A percentile compares a stretch with the other conserved stretches of the same genome.
Conservation (phyloP, 495 filamentous ascomycete genomes). For the Thermothielavioides terrestris region DNA sequence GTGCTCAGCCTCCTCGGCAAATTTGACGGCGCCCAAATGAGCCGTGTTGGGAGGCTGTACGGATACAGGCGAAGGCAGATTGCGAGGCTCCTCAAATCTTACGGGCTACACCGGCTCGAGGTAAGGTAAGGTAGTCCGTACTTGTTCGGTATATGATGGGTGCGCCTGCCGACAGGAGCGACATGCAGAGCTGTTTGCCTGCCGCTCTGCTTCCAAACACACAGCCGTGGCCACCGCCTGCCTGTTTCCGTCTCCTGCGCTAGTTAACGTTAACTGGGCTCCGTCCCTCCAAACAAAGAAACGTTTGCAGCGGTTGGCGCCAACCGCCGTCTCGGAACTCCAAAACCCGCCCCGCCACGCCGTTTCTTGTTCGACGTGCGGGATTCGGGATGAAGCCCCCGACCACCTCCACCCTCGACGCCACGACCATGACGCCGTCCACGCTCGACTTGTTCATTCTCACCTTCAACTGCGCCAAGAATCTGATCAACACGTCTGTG, state of each 20-base stretch:
- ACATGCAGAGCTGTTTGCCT: neutral
- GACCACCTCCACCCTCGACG: neutral
- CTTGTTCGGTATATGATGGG: no score
- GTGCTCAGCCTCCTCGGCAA: slow-evolving; percentile 14
- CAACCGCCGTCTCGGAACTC: neutral
- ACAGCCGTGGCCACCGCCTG: neutral
- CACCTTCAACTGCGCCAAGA: slow-evolving; percentile 83
- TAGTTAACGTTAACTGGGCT: no score
- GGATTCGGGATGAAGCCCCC: neutral
- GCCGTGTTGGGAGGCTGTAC: slow-evolving; percentile 18
- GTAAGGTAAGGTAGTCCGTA: no score
- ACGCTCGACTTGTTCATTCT: slow-evolving; percentile 58
- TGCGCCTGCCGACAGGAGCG: no score
- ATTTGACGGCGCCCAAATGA: slow-evolving; percentile 14
- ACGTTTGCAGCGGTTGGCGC: no score
- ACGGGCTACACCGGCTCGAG: no score
- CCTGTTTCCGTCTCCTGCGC: neutral
- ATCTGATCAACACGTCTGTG: slow-evolving; percentile 50
- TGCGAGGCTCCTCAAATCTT: no score
- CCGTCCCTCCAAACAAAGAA: no score
- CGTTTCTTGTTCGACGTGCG: neutral
- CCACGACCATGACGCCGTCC: slow-evolving; percentile 23
- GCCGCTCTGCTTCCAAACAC: neutral
- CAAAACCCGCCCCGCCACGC: neutral
- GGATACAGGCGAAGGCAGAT: neutral